These are phyloP conservation scores for Paramecium caudatum DNA, from an alignment of 73 alveolate species.

Conservation along the genomic window DNA sequence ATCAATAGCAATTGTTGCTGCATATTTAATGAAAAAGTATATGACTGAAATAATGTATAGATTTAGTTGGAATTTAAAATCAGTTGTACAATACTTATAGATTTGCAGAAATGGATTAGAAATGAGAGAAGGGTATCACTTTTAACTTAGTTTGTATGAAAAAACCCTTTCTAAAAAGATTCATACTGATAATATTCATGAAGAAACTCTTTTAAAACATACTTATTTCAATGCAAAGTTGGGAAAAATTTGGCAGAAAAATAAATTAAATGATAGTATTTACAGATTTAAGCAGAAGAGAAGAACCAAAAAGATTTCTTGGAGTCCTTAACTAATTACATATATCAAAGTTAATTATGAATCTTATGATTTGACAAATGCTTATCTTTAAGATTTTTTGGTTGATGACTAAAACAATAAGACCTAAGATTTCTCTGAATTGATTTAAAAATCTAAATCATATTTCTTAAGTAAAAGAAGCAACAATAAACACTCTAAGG, in stretches of 20 bases:
- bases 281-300: not conserved
- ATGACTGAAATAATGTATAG: not conserved
- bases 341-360: not conserved
- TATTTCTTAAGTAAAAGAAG: no score
- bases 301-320: not conserved
- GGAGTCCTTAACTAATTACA: not conserved
- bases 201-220: constrained; percentile 13
- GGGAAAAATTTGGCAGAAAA: not conserved
- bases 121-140: constrained; percentile 9
- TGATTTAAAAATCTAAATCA: not conserved
- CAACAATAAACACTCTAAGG: not conserved
- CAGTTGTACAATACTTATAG: not conserved
- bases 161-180: not conserved
- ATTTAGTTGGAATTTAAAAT: constrained; percentile 22
- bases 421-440: not conserved
- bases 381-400: no score
- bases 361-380: not conserved
- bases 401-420: no score
- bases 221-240: constrained; percentile 45
- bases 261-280: not conserved
- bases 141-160: constrained; percentile 9
- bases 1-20: constrained; percentile 22
- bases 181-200: not conserved
- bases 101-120: constrained; percentile 48
- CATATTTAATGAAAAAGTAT: constrained; percentile 63